Evolutionary conservation across 78 protist genomes (phyloP).

Genomic region (Polysphondylium violaceum): DNA sequence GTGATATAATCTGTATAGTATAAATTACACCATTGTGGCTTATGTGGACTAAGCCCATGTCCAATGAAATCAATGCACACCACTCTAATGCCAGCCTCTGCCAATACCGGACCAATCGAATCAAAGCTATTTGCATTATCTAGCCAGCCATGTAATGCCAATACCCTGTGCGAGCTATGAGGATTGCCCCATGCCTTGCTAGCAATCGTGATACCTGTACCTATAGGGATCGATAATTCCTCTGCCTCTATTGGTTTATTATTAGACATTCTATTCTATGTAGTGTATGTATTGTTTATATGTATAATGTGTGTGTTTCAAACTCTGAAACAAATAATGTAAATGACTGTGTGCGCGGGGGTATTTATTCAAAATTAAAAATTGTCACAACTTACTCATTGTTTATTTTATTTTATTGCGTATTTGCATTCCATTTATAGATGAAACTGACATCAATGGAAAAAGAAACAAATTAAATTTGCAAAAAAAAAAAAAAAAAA

Average conservation of each 20-base stretch:
- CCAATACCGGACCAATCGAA: slow-evolving; percentile 44
- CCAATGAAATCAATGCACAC: slow-evolving; percentile 26
- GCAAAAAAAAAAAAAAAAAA: too few relatives aligned
- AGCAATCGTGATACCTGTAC: slow-evolving; percentile 34
- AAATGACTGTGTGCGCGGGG: too few relatives aligned
- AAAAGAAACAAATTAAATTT: too few relatives aligned
- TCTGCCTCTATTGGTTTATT: neutral
- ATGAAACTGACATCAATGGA: too few relatives aligned
- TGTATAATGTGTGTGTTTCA: too few relatives aligned
- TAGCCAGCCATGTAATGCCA: slow-evolving; percentile 66
- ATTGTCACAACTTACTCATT: too few relatives aligned
- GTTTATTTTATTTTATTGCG: too few relatives aligned
- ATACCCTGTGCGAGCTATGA: neutral
- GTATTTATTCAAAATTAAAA: too few relatives aligned
- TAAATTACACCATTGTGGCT: slow-evolving; percentile 57
- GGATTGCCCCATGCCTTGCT: slow-evolving; percentile 58
- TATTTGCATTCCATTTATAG: too few relatives aligned
- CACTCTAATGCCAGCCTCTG: slow-evolving; percentile 20
- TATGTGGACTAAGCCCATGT: slow-evolving; percentile 58
- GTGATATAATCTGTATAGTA: slow-evolving; percentile 73
- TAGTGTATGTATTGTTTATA: too few relatives aligned
- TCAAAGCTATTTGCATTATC: slow-evolving; percentile 72
- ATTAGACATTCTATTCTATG: too few relatives aligned
- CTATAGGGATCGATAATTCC: slow-evolving; percentile 51
- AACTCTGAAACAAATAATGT: too few relatives aligned